phyloP scores from a whole-genome alignment of 208 protist species.

The Trypanosoma avium region DNA sequence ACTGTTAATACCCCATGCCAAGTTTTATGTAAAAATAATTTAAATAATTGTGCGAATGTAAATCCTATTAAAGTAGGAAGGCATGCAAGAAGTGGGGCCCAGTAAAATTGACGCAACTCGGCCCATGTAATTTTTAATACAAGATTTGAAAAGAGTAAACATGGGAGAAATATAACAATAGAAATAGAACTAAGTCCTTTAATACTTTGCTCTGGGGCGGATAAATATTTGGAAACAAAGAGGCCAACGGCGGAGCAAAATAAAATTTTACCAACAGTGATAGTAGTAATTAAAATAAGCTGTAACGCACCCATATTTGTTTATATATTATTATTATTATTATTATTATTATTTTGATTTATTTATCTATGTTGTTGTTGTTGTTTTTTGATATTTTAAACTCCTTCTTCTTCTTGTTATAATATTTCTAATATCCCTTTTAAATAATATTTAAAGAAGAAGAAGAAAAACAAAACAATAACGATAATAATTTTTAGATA shows the following conservation, averaged over 20 bases:
- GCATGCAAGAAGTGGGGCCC: constrained; percentile 50
- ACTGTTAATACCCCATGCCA: constrained; percentile 60
- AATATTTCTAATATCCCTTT: no score
- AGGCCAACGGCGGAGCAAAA: constrained; percentile 53
- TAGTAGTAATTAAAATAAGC: constrained; percentile 48
- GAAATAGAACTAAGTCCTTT: constrained; percentile 64
- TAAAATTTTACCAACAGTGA: constrained; percentile 66
- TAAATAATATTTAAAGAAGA: no score
- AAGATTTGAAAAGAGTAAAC: constrained; percentile 67
- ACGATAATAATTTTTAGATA: no score
- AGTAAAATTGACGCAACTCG: constrained; percentile 49
- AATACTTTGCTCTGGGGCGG: constrained; percentile 29
- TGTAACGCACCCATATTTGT: constrained; percentile 28
- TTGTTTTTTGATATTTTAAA: no score
- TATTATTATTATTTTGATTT: no score
- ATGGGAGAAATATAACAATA: constrained; percentile 63
- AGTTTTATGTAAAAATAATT: constrained; percentile 29
- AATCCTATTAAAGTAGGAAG: constrained; percentile 47
- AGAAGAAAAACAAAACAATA: no score
- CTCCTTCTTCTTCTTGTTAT: no score
- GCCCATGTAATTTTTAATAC: constrained; percentile 63
- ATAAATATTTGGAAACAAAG: constrained; percentile 46
- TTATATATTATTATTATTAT: not conserved
- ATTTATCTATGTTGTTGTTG: no score
- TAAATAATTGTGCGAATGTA: constrained; percentile 24